Percentiles rank a stretch among this genome's conserved stretches.
Conservation (phyloP, 2,329 filamentous ascomycete genomes). For the Aspergillus fumigatiaffinis region DNA sequence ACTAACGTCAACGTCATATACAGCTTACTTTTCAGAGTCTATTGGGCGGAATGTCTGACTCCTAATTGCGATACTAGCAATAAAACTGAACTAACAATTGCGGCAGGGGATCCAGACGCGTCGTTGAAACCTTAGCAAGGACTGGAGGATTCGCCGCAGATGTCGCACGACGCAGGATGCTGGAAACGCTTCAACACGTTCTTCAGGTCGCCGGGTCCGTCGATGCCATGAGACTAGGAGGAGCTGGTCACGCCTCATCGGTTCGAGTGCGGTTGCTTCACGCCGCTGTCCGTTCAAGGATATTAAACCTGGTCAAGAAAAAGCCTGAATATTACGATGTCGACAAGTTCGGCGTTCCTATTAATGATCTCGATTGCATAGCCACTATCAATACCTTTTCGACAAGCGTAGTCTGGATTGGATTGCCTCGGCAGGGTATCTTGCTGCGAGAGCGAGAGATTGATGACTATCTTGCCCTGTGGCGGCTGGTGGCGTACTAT, state of each 20-base stretch:
- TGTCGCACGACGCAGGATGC: constrained; percentile 61
- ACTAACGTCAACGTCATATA: not conserved
- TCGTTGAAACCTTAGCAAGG: constrained; percentile 69
- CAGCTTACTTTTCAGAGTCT: constrained; percentile 32
- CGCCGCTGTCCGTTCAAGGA: constrained; percentile 62
- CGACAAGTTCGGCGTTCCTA: constrained; percentile 58
- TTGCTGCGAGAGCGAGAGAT: constrained; percentile 60
- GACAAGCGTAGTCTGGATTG: constrained; percentile 62
- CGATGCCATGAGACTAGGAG: constrained; percentile 63
- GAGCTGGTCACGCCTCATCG: constrained; percentile 61
- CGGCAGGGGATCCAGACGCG: constrained; percentile 59
- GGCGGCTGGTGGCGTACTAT: constrained; percentile 69
- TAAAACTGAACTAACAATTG: constrained; percentile 3
- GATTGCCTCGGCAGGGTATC: constrained; percentile 70
- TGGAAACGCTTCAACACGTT: constrained; percentile 73
- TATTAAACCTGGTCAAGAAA: constrained; percentile 55
- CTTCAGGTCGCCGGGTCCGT: constrained; percentile 66
- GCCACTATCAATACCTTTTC: constrained; percentile 70
- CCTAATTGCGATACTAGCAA: not conserved
- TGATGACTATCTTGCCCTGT: constrained; percentile 67
- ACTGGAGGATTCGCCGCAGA: constrained; percentile 70
- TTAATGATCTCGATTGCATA: constrained; percentile 73
- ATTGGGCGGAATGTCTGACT: constrained; percentile 25
- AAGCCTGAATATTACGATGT: constrained; percentile 61
- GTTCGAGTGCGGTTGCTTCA: constrained; percentile 68